Conservation (phyloP, 441 rosid species). For the Gossypium davidsonii region DNA sequence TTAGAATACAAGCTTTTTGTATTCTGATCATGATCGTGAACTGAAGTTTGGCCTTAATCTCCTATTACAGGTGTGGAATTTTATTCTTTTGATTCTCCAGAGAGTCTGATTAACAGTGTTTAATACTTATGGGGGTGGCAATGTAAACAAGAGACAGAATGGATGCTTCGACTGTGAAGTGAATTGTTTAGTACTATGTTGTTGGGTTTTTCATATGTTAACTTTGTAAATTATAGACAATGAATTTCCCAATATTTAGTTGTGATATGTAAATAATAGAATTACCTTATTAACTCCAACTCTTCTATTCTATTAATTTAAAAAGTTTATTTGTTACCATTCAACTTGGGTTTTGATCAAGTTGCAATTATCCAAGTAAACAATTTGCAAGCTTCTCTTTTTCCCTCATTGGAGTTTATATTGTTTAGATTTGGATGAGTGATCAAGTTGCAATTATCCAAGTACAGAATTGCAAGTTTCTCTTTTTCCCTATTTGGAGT, state of each 20-base stretch:
- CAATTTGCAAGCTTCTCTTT: no score
- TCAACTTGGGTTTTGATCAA: neutral
- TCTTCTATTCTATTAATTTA: constrained; percentile 10
- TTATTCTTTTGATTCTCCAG: constrained; percentile 35
- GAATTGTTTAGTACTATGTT: constrained; percentile 25
- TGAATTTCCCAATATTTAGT: constrained; percentile 17
- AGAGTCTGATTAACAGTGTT: constrained; percentile 28
- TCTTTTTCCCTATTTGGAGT: no score
- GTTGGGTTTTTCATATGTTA: constrained; percentile 17
- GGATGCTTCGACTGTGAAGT: constrained; percentile 17
- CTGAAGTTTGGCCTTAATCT: constrained; percentile 1
- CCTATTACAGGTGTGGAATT: constrained; percentile 33
- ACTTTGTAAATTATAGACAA: constrained; percentile 32
- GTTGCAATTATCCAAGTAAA: no score
- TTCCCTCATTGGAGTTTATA: no score
- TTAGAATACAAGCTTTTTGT: neutral
- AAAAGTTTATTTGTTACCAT: constrained; percentile 6
- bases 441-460: no score
- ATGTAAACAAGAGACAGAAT: constrained; percentile 22
- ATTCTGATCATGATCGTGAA: neutral
- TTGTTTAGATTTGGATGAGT: no score
- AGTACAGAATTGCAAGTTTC: no score
- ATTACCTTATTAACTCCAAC: neutral
- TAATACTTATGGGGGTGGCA: constrained; percentile 27
- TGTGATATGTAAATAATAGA: constrained; percentile 35